These are phyloP conservation scores for Stephanodiscus triporus DNA, from an alignment of 108 stramenopile genomes.

Conservation along the genomic window DNA sequence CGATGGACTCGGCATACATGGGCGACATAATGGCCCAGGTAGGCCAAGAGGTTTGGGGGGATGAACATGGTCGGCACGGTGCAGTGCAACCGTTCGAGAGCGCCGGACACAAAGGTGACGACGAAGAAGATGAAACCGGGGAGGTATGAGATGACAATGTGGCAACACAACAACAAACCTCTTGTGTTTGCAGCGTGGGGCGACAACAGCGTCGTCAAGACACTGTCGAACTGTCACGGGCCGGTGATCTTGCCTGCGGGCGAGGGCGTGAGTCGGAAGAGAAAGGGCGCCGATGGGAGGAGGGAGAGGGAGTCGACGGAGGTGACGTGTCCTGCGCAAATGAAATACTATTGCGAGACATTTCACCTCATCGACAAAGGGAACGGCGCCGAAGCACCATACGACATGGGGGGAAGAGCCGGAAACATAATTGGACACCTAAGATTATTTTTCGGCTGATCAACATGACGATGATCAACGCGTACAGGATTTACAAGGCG, in stretches of 20 bases:
- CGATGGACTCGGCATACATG: slow-evolving; percentile 16
- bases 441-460: not conserved
- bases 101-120: not conserved
- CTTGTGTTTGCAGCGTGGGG: not conserved
- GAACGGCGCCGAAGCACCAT: not conserved
- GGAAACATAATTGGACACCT: not conserved
- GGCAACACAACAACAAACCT: not conserved
- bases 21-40: slow-evolving; percentile 10
- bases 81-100: not conserved
- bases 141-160: not conserved
- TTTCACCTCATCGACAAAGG: slow-evolving; percentile 1
- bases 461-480: slow-evolving; percentile 13
- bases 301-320: not conserved
- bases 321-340: slow-evolving; percentile 2
- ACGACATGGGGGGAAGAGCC: slow-evolving; percentile 7
- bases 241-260: slow-evolving; percentile 2
- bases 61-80: slow-evolving; percentile 12
- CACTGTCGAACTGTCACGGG: slow-evolving; percentile 2
- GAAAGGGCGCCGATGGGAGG: slow-evolving; percentile 4
- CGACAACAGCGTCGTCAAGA: slow-evolving; percentile 12
- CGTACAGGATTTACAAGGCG: slow-evolving; percentile 9
- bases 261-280: not conserved
- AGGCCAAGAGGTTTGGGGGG: not conserved
- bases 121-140: not conserved
- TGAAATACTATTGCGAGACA: slow-evolving; percentile 6